Evolutionary conservation across 2,329 filamentous ascomycete genomes (phyloP).

Genomic region (Neonectria hederae): DNA sequence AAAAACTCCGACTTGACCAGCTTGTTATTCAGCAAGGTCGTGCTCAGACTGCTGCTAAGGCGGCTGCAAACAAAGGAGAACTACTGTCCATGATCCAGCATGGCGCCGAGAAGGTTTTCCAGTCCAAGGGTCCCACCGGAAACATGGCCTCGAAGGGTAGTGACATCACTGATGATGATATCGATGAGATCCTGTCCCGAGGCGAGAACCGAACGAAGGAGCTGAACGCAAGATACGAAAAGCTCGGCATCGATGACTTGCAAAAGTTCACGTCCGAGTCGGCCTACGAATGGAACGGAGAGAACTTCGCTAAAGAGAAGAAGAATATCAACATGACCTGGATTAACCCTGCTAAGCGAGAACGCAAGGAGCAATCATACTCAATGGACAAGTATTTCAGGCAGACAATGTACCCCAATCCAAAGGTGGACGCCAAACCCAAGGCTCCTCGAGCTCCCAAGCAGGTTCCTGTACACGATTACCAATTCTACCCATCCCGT

Average conservation of each 20-base stretch:
- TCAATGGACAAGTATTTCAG: slow-evolving; percentile 99
- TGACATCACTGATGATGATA: slow-evolving; percentile 85
- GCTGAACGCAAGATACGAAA: slow-evolving; percentile 94
- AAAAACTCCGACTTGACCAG: slow-evolving; percentile 95
- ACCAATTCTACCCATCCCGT: slow-evolving; percentile 91
- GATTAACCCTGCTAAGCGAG: slow-evolving; percentile 98
- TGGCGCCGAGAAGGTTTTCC: slow-evolving; percentile 94
- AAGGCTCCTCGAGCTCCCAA: slow-evolving; percentile 96
- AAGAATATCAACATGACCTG: slow-evolving; percentile 93
- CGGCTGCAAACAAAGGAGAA: slow-evolving; percentile 94
- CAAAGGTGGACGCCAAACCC: slow-evolving; percentile 88
- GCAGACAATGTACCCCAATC: slow-evolving; percentile 80
- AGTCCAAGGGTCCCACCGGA: slow-evolving; percentile 73
- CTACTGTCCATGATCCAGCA: slow-evolving; percentile 98
- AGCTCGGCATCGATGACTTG: slow-evolving; percentile 93
- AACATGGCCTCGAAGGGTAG: slow-evolving; percentile 65
- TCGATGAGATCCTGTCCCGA: slow-evolving; percentile 85
- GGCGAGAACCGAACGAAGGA: slow-evolving; percentile 91
- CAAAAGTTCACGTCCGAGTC: slow-evolving; percentile 98
- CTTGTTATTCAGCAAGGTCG: slow-evolving; percentile 98
- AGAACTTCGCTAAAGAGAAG: slow-evolving; percentile 91
- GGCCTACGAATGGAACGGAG: slow-evolving; percentile 98
- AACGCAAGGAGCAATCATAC: slow-evolving; percentile 97
- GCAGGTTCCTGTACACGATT: slow-evolving; percentile 91
- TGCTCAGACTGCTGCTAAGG: slow-evolving; percentile 88